Base-by-base conservation (phyloP, 225 moss, liverwort and hornwort genomes). In the Physcomitrium patens region DNA sequence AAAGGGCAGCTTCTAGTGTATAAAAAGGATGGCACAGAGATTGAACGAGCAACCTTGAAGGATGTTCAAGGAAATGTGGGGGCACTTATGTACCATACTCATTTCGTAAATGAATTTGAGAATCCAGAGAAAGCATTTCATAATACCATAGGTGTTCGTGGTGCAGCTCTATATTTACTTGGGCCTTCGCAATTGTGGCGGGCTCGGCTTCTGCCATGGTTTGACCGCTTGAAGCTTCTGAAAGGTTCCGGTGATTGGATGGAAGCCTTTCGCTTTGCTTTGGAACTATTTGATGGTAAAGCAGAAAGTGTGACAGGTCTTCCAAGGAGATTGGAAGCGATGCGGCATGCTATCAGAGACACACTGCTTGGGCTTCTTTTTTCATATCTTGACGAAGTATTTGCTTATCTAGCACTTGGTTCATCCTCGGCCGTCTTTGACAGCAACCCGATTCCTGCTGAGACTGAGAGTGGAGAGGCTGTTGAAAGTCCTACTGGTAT, bases 201-300 rank as follows among this genome's bases (percentile, higher is more conserved):
- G 78, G 86, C 90, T 68, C 84, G 90, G n/a, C 78, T 90, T 11
- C 74, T 90, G 54, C 90, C 87, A 13, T 90, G 90, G 90, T 69
- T 52, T 53, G 87, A 90, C 60, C 78, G 86, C 57, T 84, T 90
- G 19, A 90, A 85, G 69, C 84, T 86, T 10, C 65, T 90, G 65
- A 82, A 87, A 68, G 86, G 86, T 77, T 84, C 90, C 52, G 90
- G 90, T 65, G 90, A 90, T 71, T 86, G 87, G 85, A 83, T 87
- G 87, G 87, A 86, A 10, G 90, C 87, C 49, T 90, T 90, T 82
- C 90, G 85, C 47, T 84, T 90, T 54, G 90, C 87, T 16, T 80
- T 90, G 85, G 90, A 90, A 76, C 83, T 90, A 42, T 90, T 87
- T 65, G 90, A 90, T 69, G 90, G 90, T 27, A 69, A 80, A 52